phyloP scores from a whole-genome alignment of 768 basidiomycete genomes.

The Agaricus blazei region DNA sequence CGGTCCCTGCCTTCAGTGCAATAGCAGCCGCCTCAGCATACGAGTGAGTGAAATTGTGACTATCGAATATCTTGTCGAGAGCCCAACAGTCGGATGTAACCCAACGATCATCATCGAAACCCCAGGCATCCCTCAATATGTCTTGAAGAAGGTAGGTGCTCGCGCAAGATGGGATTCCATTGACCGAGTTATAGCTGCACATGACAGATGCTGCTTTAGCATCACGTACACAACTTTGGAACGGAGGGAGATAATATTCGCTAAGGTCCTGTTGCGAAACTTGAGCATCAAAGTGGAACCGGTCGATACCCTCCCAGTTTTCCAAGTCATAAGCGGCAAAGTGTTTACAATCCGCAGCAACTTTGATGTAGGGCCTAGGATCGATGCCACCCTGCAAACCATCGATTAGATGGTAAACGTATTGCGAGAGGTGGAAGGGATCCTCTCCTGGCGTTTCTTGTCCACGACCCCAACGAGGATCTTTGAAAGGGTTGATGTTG shows the following conservation, averaged over 20 bases:
- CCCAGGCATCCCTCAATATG: slow-evolving; percentile 46
- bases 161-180: slow-evolving; percentile 54
- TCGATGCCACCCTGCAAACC: slow-evolving; percentile 57
- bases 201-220: slow-evolving; percentile 54
- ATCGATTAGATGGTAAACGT: slow-evolving; percentile 47
- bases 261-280: slow-evolving; percentile 50
- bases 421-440: slow-evolving; percentile 46
- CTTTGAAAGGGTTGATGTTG: slow-evolving; percentile 54
- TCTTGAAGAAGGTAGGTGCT: slow-evolving; percentile 47
- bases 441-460: slow-evolving; percentile 64
- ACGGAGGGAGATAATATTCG: slow-evolving; percentile 51
- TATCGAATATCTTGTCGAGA: slow-evolving; percentile 43
- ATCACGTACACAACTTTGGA: slow-evolving; percentile 57
- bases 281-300: slow-evolving; percentile 46
- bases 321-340: slow-evolving; percentile 57
- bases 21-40: slow-evolving; percentile 44
- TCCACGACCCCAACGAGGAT: slow-evolving; percentile 59
- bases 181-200: slow-evolving; percentile 62
- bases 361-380: slow-evolving; percentile 43
- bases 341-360: slow-evolving; percentile 57
- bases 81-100: slow-evolving; percentile 57
- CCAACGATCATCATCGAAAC: slow-evolving; percentile 45
- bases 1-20: slow-evolving; percentile 48
- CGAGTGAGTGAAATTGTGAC: slow-evolving; percentile 42
- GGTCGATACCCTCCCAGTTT: slow-evolving; percentile 46